Evolutionary conservation across 257 asterid species (phyloP), one percentile per base, ranked within the genome.

Genomic region (Phtheirospermum japonicum): DNA sequence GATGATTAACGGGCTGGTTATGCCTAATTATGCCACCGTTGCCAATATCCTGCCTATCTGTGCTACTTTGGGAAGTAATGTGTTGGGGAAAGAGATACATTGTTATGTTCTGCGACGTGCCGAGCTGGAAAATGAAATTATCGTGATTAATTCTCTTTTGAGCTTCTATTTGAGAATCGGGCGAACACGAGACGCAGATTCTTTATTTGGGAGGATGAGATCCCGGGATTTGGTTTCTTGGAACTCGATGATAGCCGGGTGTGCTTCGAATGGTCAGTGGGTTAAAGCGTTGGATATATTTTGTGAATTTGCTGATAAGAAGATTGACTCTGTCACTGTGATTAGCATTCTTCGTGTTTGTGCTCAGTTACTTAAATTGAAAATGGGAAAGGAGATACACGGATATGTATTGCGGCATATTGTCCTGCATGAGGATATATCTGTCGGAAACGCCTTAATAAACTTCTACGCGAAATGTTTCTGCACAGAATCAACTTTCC

Each of bases 361-460:
- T 48, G 54, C 54, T 48, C 54, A 48, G 11, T 8, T 48, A 48
- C 28, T 10, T 48, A 48, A 48, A 26, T 20, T 48, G 30, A 48
- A 48, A 48, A 18, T 48, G 28, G 54, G 54, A 48, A 48, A 48
- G 28, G 54, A 48, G 54, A 48, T 48, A 48, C 54, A 48, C 5
- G 28, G 30, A 7, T 48, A 14, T 48, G 54, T 48, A 48, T 17
- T 48, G 54, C 54, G 54, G 54, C 54, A 48, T 48, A 48, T 6
- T 17, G 54, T 48, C 28, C 9, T 48, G 28, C 54, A 17, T 2
- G 54, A 48, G 54, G 54, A 48, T 48, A 17, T 18, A 18, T 48
- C 54, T 2, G 54, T 48, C 14, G 54, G 28, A 48, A 48, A 48
- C 16, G 28, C 54, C 54, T 3, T 48, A 20, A 48, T 48, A 48